Evolutionary conservation across 129 eudicot genomes (phyloP), one percentile per base, ranked within the genome.

Genomic region (Flaveria brownii): DNA sequence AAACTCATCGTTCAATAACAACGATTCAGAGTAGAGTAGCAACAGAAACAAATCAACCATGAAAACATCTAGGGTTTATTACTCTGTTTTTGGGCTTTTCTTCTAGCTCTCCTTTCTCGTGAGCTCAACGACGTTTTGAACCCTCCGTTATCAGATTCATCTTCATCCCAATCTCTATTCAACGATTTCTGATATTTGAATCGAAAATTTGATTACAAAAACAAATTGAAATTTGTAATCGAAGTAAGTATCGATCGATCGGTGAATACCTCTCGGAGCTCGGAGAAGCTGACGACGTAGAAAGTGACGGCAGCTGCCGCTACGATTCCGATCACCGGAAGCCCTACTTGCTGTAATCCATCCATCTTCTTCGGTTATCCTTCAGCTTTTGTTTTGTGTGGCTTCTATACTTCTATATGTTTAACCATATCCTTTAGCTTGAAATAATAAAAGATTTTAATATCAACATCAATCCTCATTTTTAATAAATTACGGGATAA

Each of bases 251-350:
- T 73, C 15, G 22, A 73, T 73, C 41, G 22, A 39, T 3, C 2
- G 68, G 39, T 20, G 2, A 9, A 57, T 68, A 92, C 98, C 96
- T 93, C 98, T 70, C 97, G 82, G 62, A 90, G 84, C 78, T 93
- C 97, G 71, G 75, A 22, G 78, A 93, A 93, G 88, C 98, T 93
- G 78, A 93, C 97, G 15, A 79, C 96, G 55, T 93, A 93, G 85
- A 93, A 93, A 39, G 98, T 90, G 80, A 88, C 84, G 23, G 97
- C 98, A 5, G 98, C 98, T 17, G 88, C 97, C 33, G 96, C 98
- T 55, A 88, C 87, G 73, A 93, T 87, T 22, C 92, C 96, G 46
- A 85, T 68, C 46, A 93, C 68, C 22, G 97, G 98, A 20, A 93
- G 83, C 1, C 82, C 95, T 42, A 90, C 30, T 77, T 93, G 96